Conservation (phyloP, 352 stramenopile species). For the Phytophthora palmivora region DNA sequence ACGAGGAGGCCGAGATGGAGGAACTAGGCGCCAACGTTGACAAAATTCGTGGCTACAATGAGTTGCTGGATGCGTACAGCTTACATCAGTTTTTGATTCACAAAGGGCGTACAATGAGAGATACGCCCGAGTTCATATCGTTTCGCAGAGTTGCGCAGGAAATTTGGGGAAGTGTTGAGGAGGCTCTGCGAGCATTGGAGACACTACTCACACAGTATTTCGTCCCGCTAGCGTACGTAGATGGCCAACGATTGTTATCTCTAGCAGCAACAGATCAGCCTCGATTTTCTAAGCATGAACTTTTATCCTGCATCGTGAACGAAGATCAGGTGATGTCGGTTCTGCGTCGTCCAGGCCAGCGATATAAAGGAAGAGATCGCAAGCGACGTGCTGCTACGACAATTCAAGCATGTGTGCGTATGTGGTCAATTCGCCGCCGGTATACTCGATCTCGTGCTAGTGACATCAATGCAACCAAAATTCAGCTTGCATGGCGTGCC, state of each 20-base stretch:
- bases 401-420: conserved; percentile 78
- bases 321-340: conserved; percentile 83
- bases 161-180: conserved; percentile 83
- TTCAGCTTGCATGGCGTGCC: conserved; percentile 69
- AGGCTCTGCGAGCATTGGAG: conserved; percentile 77
- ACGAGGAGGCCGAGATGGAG: conserved; percentile 55
- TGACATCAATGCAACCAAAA: conserved; percentile 52
- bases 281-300: conserved; percentile 57
- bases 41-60: conserved; percentile 84
- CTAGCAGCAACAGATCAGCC: conserved; percentile 72
- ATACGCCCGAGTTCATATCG: conserved; percentile 89
- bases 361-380: conserved; percentile 79
- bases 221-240: conserved; percentile 87
- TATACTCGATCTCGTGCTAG: conserved; percentile 55
- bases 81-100: conserved; percentile 92
- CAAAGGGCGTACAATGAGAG: conserved; percentile 77
- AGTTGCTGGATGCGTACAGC: conserved; percentile 80
- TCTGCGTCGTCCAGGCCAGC: conserved; percentile 70
- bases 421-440: conserved; percentile 53
- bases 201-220: conserved; percentile 81
- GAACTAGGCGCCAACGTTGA: conserved; percentile 77
- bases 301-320: conserved; percentile 89
- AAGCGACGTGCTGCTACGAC: conserved; percentile 68
- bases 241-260: conserved; percentile 79
- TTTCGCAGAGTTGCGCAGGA: conserved; percentile 84